A percentile compares a stretch with the other conserved stretches of the same genome.
Evolutionary conservation across 2,329 filamentous ascomycete species (phyloP).

Genomic region (Colletotrichum cordylinicola): DNA sequence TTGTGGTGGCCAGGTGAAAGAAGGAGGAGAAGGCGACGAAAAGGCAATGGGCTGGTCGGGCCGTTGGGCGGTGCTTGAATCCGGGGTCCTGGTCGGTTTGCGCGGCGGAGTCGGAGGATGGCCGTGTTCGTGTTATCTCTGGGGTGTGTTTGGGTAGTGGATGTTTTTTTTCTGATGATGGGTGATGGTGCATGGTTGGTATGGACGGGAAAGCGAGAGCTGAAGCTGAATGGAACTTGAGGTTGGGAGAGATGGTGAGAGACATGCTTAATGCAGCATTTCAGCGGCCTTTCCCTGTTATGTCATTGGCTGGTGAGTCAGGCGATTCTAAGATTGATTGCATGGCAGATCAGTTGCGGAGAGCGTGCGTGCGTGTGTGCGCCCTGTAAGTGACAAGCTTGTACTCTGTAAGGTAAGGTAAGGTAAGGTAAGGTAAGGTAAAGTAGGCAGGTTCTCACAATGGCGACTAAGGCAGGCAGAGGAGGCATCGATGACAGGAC

Average conservation of each 20-base stretch:
- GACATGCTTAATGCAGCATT: background rate
- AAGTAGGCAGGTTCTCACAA: background rate
- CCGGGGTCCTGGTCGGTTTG: conserved; percentile 3
- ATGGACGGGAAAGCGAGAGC: background rate
- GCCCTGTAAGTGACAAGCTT: background rate
- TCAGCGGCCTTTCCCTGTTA: background rate
- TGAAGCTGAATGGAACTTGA: no score
- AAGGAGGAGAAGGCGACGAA: background rate
- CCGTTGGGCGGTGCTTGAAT: background rate
- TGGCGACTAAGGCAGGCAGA: background rate
- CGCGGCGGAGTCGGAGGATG: background rate
- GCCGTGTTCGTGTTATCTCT: background rate
- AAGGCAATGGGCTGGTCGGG: background rate
- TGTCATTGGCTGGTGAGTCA: background rate
- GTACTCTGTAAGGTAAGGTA: background rate
- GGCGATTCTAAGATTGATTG: background rate
- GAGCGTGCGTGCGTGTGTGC: background rate
- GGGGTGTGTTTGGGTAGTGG: background rate
- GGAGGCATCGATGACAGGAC: background rate
- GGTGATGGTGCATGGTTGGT: no score
- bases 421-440: background rate
- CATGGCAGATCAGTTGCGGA: background rate
- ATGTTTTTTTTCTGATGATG: background rate
- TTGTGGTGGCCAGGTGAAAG: background rate
- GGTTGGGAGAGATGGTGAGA: background rate